Conservation (phyloP, 805 yeast genomes). For the Pichia eremophila region DNA sequence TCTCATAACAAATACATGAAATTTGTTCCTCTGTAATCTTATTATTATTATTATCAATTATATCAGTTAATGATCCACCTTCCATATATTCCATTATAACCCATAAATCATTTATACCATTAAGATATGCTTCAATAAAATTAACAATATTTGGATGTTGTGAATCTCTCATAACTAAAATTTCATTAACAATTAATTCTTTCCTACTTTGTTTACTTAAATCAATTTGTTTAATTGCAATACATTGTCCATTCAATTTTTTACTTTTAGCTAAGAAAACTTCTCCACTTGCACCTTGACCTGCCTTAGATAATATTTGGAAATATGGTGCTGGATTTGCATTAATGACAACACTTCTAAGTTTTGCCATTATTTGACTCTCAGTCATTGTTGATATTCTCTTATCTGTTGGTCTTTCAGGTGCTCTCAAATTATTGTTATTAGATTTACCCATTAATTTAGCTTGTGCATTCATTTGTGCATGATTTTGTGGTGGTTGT, state of each 20-base stretch:
- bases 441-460: constrained; percentile 8
- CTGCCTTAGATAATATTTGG: constrained; percentile 74
- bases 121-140: constrained; percentile 80
- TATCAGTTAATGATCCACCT: constrained; percentile 95
- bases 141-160: constrained; percentile 93
- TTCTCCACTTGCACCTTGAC: constrained; percentile 97
- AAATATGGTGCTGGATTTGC: constrained; percentile 81
- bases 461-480: constrained; percentile 17
- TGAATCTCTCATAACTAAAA: constrained; percentile 91
- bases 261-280: constrained; percentile 77
- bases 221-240: constrained; percentile 96
- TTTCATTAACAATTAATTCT: constrained; percentile 91
- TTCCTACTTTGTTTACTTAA: constrained; percentile 84
- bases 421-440: background rate
- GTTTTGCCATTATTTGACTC: constrained; percentile 72
- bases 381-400: constrained; percentile 66
- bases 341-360: constrained; percentile 72
- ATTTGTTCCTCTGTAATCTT: constrained; percentile 79
- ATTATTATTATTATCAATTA: constrained; percentile 84
- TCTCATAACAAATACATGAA: constrained; percentile 83
- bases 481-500: constrained; percentile 14
- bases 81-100: constrained; percentile 99
- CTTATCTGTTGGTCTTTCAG: constrained; percentile 30
- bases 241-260: constrained; percentile 45
- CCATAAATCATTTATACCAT: constrained; percentile 80